Evolutionary conservation across 2,329 filamentous ascomycete genomes (phyloP).

Genomic region (Calonectria montana): DNA sequence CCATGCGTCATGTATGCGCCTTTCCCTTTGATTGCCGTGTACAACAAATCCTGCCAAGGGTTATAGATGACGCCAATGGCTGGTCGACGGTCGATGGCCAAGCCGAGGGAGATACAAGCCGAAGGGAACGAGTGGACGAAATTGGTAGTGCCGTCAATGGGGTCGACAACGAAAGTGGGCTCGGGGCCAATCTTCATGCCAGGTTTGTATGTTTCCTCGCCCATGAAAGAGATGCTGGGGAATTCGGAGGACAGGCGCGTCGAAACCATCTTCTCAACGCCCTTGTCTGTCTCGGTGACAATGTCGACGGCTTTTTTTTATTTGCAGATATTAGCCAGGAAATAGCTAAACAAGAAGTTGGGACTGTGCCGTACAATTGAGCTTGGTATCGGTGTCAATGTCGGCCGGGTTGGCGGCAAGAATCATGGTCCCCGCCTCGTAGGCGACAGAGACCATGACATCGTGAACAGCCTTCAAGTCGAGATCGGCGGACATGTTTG

Average conservation of each 20-base stretch:
- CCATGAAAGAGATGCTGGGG: conserved; percentile 73
- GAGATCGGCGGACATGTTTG: conserved; percentile 61
- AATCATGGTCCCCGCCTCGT: conserved; percentile 74
- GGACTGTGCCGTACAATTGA: conserved; percentile 67
- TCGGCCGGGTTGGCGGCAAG: conserved; percentile 69
- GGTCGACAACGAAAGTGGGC: conserved; percentile 85
- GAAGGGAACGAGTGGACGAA: conserved; percentile 82
- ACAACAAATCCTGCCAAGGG: conserved; percentile 77
- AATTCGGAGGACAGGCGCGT: conserved; percentile 62
- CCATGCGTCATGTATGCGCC: conserved; percentile 70
- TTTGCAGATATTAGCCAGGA: conserved; percentile 6
- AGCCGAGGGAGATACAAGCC: conserved; percentile 81
- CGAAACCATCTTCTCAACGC: conserved; percentile 72
- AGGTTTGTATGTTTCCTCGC: conserved; percentile 81
- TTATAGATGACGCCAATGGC: conserved; percentile 83
- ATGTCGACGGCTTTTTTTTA: conserved; percentile 69
- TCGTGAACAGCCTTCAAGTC: conserved; percentile 72
- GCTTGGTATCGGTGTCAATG: conserved; percentile 69
- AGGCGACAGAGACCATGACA: conserved; percentile 68
- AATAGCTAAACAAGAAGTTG: not conserved
- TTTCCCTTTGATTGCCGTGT: conserved; percentile 74
- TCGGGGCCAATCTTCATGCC: conserved; percentile 70
- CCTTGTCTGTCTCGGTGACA: conserved; percentile 75
- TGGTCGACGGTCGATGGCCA: conserved; percentile 71
- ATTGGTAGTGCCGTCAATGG: conserved; percentile 84